Conservation (phyloP, 768 basidiomycete genomes). For the Omphalotus guepiniiformis region DNA sequence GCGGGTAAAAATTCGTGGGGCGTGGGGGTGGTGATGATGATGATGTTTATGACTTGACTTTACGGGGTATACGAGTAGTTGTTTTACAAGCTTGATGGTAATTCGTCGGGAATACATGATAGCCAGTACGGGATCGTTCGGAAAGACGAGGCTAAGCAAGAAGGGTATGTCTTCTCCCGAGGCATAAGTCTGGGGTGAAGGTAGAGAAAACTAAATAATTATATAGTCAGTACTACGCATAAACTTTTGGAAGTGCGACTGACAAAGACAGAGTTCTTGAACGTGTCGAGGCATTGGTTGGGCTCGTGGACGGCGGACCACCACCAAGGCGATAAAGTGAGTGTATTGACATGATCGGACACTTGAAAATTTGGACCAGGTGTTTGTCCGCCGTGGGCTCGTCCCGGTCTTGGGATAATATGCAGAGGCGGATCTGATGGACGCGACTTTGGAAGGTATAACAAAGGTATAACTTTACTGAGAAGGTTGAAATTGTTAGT, state of each 20-base stretch:
- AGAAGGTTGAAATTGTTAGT: background rate
- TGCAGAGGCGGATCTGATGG: constrained; percentile 4
- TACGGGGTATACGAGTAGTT: constrained; percentile 2
- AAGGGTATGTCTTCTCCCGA: constrained; percentile 8
- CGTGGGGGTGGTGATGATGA: too few species aligned
- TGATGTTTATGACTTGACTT: background rate
- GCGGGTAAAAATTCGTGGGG: background rate
- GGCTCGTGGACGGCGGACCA: background rate
- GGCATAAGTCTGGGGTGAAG: constrained; percentile 7
- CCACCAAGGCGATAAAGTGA: constrained; percentile 2
- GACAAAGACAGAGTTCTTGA: constrained; percentile 3
- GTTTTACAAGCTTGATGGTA: constrained; percentile 1
- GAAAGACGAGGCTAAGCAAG: constrained; percentile 7
- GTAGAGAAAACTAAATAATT: constrained; percentile 6
- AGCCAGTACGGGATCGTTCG: constrained; percentile 1
- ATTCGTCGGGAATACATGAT: constrained; percentile 2
- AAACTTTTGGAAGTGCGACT: background rate
- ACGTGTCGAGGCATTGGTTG: background rate
- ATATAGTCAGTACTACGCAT: background rate
- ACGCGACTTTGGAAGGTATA: constrained; percentile 7
- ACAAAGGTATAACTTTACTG: constrained; percentile 3
- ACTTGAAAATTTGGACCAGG: background rate
- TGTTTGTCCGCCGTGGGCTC: constrained; percentile 1
- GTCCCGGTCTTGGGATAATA: constrained; percentile 1
- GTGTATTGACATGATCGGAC: background rate